These are phyloP conservation scores for Emmonsia crescens DNA, from an alignment of 2,329 filamentous ascomycete genomes.

Conservation along the genomic window DNA sequence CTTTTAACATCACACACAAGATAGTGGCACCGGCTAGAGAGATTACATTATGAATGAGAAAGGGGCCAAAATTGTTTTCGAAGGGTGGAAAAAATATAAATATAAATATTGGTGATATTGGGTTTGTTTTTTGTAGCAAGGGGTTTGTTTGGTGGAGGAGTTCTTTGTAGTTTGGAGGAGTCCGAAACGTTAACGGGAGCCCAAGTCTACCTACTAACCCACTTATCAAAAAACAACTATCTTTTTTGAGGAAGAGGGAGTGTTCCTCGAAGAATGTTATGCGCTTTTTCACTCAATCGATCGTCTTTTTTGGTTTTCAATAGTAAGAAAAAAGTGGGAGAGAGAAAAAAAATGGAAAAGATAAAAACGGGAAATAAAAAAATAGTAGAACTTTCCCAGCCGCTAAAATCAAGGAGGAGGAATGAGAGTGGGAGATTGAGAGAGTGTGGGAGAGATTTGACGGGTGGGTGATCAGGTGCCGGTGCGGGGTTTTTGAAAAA, in stretches of 20 bases:
- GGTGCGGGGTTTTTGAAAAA: not conserved
- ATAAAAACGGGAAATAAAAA: constrained; percentile 6
- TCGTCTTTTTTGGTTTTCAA: constrained; percentile 1
- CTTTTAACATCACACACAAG: too few species aligned
- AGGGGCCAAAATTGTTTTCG: too few species aligned
- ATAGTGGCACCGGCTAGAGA: too few species aligned
- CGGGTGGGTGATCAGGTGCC: constrained; percentile 7
- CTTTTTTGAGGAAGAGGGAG: not conserved
- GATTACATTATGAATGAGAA: too few species aligned
- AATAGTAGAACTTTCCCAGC: not conserved
- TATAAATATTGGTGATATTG: too few species aligned
- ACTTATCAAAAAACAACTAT: not conserved
- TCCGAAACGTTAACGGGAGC: not conserved
- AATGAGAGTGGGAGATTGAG: constrained; percentile 5
- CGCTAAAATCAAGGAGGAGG: constrained; percentile 3
- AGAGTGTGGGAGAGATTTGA: constrained; percentile 1
- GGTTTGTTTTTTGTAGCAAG: too few species aligned
- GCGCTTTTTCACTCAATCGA: not conserved
- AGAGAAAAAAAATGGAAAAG: not conserved
- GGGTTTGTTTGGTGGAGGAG: too few species aligned
- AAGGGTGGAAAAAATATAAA: too few species aligned
- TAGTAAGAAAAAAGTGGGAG: not conserved
- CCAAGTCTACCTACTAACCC: not conserved
- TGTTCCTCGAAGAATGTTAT: not conserved
- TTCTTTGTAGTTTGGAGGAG: too few species aligned